Base-by-base conservation (phyloP, 2,329 filamentous ascomycete genomes). In the Verticillium longisporum region DNA sequence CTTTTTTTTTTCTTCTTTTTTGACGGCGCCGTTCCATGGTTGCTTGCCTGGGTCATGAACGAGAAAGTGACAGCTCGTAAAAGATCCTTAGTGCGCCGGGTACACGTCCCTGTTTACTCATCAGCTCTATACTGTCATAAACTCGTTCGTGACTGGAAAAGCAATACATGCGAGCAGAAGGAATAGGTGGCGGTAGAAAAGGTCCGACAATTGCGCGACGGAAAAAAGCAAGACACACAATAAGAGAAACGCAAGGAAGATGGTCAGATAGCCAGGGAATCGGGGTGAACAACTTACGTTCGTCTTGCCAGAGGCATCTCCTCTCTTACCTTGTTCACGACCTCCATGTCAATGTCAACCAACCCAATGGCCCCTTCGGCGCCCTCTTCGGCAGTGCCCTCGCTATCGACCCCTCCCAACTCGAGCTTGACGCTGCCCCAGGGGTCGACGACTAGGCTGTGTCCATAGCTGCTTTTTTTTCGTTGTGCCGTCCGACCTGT, bases 391-490 rank as follows among this genome's bases (percentile, higher is more conserved):
- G 72, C 74, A 6, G 75, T 66, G 68, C 65, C 78, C 61, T 63
- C 76, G 45, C 63, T 73, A 53, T 78, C 75, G 18, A 76, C 78
- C 1, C 86, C 87, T 50, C 80, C 81, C 70, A 88, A 80, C 69
- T 88, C 81, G 3, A 88, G 82, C 50, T 91, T 71, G 1, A 97
- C 83, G 61, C 84, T 82, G 0, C 94, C 94, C 92, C 92, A 97
- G 0, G 94, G 93, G 72, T 91, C 88, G 32, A 97, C 82, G 56
- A 96, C 89, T 78, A 96, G 86, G 67, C 89, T 91, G 71, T 91
- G 88, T 0, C 94, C 94, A 75, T 95, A 97, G 74, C 91, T 96
- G 33, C 84, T 82, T 61, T 80, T 74, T 87, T 91, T 64, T 86
- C 84, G 67, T 92, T 92, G 65, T 84, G 92, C 41, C 78, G 73